A percentile compares a stretch with the other conserved stretches of the same genome.
phyloP scores from a whole-genome alignment of 345 rosid genomes.

The Euphorbia lathyris region DNA sequence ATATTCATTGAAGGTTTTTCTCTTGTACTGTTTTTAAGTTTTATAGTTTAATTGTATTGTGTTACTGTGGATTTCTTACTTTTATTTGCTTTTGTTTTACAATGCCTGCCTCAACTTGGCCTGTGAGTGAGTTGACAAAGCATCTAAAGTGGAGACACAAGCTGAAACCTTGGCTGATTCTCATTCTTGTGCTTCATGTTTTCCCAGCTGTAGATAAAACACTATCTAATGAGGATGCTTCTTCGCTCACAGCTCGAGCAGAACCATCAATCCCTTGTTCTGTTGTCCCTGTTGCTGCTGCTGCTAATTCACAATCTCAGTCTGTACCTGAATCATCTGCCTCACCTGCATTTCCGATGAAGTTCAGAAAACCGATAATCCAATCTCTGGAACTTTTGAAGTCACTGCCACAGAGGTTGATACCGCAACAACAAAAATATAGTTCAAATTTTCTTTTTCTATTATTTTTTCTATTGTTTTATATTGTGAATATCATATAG shows the following conservation, averaged over 20 bases:
- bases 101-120: conserved; percentile 55
- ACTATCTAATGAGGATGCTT: conserved; percentile 36
- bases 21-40: neutral
- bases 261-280: conserved; percentile 53
- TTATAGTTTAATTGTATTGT: conserved; percentile 5
- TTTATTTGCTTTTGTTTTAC: conserved; percentile 1
- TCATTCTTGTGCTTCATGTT: conserved; percentile 28
- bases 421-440: conserved; percentile 43
- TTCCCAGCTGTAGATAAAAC: conserved; percentile 29
- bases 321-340: conserved; percentile 39
- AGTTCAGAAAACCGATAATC: conserved; percentile 34
- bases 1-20: conserved; percentile 58
- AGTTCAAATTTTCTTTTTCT: conserved; percentile 14
- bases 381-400: conserved; percentile 41
- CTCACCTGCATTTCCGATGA: conserved; percentile 40
- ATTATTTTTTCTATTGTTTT: neutral
- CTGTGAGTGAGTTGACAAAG: conserved; percentile 60
- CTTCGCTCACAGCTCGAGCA: conserved; percentile 31
- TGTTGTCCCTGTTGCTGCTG: conserved; percentile 41
- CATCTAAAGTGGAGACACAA: conserved; percentile 33
- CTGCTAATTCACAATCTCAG: conserved; percentile 33
- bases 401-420: conserved; percentile 33
- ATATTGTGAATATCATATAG: conserved; percentile 12
- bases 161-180: conserved; percentile 28
- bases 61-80: conserved; percentile 12